Evolutionary conservation across 164 flowering plant species (phyloP).

Genomic region (Vitis cinerea): DNA sequence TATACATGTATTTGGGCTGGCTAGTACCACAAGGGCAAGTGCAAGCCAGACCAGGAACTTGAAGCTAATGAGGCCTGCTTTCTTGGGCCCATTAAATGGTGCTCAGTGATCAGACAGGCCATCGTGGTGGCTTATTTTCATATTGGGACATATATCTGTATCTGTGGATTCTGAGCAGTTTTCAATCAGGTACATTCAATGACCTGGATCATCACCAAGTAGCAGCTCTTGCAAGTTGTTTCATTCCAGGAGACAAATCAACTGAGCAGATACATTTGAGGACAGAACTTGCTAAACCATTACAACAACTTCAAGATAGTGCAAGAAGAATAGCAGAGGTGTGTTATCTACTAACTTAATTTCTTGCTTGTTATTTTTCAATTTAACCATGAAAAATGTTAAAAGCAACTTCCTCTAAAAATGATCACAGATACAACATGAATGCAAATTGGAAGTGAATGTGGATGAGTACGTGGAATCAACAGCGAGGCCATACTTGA

Average conservation of each 20-base stretch:
- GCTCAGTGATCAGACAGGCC: no score
- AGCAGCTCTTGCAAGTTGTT: slow-evolving; percentile 98
- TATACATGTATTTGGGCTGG: not conserved
- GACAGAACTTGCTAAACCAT: slow-evolving; percentile 85
- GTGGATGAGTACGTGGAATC: slow-evolving; percentile 97
- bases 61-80: not conserved
- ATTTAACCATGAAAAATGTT: not conserved
- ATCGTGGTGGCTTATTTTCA: no score
- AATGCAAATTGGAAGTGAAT: slow-evolving; percentile 90
- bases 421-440: slow-evolving; percentile 80
- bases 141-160: not conserved
- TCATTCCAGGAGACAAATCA: slow-evolving; percentile 91
- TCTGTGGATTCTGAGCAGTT: no score
- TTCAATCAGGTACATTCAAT: slow-evolving; percentile 75
- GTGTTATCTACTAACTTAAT: not conserved
- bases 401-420: not conserved
- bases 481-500: slow-evolving; percentile 81
- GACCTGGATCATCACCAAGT: slow-evolving; percentile 97
- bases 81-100: not conserved
- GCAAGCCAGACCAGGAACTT: not conserved
- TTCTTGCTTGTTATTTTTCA: not conserved
- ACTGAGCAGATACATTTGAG: slow-evolving; percentile 85
- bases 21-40: not conserved
- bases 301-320: slow-evolving; percentile 95
- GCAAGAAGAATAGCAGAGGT: slow-evolving; percentile 98